Evolutionary conservation across 495 filamentous ascomycete genomes (phyloP), one percentile per base, ranked within the genome.

Genomic region (Penicillium chermesinum): DNA sequence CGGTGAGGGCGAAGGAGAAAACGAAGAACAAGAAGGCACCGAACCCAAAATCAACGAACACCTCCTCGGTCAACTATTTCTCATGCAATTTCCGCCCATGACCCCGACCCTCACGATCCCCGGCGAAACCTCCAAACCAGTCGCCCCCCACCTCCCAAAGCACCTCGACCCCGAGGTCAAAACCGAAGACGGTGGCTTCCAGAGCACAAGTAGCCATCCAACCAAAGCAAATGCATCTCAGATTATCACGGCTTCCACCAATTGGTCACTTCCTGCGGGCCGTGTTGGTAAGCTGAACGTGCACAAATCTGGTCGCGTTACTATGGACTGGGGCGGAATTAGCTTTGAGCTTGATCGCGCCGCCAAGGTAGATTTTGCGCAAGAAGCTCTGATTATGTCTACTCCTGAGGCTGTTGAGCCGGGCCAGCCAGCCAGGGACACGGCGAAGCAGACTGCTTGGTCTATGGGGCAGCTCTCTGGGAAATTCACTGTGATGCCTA

Each of bases 51-150:
- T 38, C 54, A 65, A 41, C 58, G 68, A 45, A 62, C 66, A 50
- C 5, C 56, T 54, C 27, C 54, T 71, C 14, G 72, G 74, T 17
- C 64, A 70, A 32, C 60, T 77, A 19, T 79, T 76, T 60, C 59
- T 80, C 15, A 72, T 81, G 59, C 77, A 81, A 53, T 74, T 81
- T 55, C 77, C 77, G 7, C 77, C 77, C 2, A 67, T 78, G 54
- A 71, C 77, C 0, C 77, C 77, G 41, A 72, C 69, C 45, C 69
- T 81, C 40, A 51, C 61, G 18, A 46, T 73, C 12, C 59, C 69
- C 5, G 61, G 55, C 9, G 45, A 59, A 19, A 49, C 46, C 21
- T 38, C 40, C 35, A 35, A 25, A 20, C 19, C 44, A 33, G 41
- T 36, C 16, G 40, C 13, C 3, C 27, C 21, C n/a, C 22, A 45